Evolutionary conservation across 371 early-diverging fungal species (phyloP), one percentile per base, ranked within the genome.

Genomic region (Mortierella sp.): DNA sequence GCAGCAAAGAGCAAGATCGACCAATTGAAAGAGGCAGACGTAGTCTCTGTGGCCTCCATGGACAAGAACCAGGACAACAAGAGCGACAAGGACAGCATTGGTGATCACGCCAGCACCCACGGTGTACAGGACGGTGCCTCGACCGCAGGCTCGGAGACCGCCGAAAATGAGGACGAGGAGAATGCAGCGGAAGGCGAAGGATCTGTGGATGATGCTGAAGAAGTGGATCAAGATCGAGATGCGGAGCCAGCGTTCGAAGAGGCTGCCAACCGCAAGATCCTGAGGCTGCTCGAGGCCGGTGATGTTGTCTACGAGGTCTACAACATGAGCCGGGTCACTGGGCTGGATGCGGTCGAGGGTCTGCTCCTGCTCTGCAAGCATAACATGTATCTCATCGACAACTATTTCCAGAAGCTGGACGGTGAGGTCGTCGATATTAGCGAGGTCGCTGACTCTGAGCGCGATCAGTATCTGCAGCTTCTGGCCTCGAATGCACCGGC

Each of bases 341-440:
- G 92, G 11, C 69, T 93, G 24, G 94, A 92, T 71, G 88, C 91
- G 0, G 62, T 72, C 70, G 93, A 93, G 70, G 92, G 93, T 0
- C 59, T 93, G 14, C 73, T 91, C 17, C 49, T 93, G 1, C 72
- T 93, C 2, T 90, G 93, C 72, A 90, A 89, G 47, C 80, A 89
- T 48, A 89, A 91, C 59, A 83, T 93, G 50, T 93, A 93, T 52
- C 64, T 93, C 31, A 86, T 93, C 41, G 92, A 93, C 67, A 90
- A 90, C 65, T 93, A 90, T 65, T 90, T 91, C 67, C 87, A 88
- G 49, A 79, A 86, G 21, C 52, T 63, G 30, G 91, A 92, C 58
- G 91, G 91, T 7, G 92, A 93, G 67, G 86, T 92, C 0, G 92
- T 92, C 11, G 93, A 92, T 52, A 88, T 92, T 41, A 88, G 88